Evolutionary conservation across 1,139 yeast genomes (phyloP), one percentile per base, ranked within the genome.

Genomic region (Meyerozyma elateridarum): DNA sequence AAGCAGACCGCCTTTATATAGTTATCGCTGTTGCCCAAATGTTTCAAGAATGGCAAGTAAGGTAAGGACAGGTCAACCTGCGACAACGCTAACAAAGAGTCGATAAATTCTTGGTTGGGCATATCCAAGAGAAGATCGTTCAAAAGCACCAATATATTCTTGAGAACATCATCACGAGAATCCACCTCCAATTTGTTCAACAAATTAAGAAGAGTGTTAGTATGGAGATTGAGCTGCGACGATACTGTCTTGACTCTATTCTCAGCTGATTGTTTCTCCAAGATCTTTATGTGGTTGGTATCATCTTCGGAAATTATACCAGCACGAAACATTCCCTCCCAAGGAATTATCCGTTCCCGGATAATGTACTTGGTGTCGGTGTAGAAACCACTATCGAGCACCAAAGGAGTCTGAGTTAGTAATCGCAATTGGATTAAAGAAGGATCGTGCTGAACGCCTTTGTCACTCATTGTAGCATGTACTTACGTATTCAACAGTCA

Each of bases 271-370:
- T 67, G 69, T 41, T 74, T 76, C 50, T 83, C 93, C 45, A 85
- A 68, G 28, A 73, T 66, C 54, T 79, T 80, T 51, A 85, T 66
- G 32, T 73, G 64, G 39, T 72, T 70, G 12, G 87, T 87, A 51
- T 84, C 88, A 38, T 75, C 79, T 33, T 70, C 70, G 14, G 78
- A 60, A 29, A 89, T 68, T 30, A 80, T 75, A 31, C 76, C 79
- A 8, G 93, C 81, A 39, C 95, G 73, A 13, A 85, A 79, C 48
- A 83, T 78, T 6, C 95, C 95, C 51, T 85, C 94, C 96, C 96
- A 89, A 16, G 95, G 94, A 38, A 89, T 76, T 20, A 93, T 82
- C 44, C 94, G 75, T 40, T 85, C 83, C 47, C 93, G 72, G 45
- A 85, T 79, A 42, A 79, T 79, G 46, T 74, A 70, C 48, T 85